phyloP scores from a whole-genome alignment of 2,329 filamentous ascomycete species.

The Pseudodiploospora longispora region DNA sequence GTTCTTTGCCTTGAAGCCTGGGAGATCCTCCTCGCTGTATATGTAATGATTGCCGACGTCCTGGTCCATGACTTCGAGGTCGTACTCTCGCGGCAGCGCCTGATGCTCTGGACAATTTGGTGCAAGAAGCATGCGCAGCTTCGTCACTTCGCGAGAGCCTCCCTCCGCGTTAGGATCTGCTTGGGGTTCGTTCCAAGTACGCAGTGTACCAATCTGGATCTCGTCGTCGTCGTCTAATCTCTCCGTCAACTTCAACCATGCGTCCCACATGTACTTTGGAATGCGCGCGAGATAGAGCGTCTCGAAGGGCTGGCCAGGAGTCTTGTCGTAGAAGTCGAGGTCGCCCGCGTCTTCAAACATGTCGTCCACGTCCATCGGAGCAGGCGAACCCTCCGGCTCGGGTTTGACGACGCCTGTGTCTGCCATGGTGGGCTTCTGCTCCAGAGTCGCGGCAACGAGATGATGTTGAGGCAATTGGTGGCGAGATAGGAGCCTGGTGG shows the following conservation, averaged over 20 bases:
- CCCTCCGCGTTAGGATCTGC: slow-evolving; percentile 43
- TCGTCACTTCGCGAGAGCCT: slow-evolving; percentile 21
- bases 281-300: slow-evolving; percentile 67
- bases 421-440: slow-evolving; percentile 18
- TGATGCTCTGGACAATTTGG: slow-evolving; percentile 59
- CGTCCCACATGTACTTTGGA: slow-evolving; percentile 72
- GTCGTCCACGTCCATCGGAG: slow-evolving; percentile 53
- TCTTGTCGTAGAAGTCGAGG: slow-evolving; percentile 46
- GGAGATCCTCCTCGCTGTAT: slow-evolving; percentile 89
- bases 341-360: slow-evolving; percentile 55
- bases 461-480: too few species aligned
- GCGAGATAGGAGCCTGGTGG: too few species aligned
- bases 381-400: slow-evolving; percentile 38
- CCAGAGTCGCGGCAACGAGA: too few species aligned
- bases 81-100: slow-evolving; percentile 79
- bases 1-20: slow-evolving; percentile 41
- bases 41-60: slow-evolving; percentile 79
- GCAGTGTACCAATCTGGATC: slow-evolving; percentile 71
- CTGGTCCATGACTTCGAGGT: slow-evolving; percentile 57
- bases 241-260: slow-evolving; percentile 50
- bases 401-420: slow-evolving; percentile 36
- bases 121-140: slow-evolving; percentile 57
- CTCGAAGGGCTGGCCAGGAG: slow-evolving; percentile 31
- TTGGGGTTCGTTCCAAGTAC: slow-evolving; percentile 48
- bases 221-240: slow-evolving; percentile 72